Evolutionary conservation across 495 filamentous ascomycete genomes (phyloP), one percentile per base, ranked within the genome.

Genomic region (Neurospora tetrasperma): DNA sequence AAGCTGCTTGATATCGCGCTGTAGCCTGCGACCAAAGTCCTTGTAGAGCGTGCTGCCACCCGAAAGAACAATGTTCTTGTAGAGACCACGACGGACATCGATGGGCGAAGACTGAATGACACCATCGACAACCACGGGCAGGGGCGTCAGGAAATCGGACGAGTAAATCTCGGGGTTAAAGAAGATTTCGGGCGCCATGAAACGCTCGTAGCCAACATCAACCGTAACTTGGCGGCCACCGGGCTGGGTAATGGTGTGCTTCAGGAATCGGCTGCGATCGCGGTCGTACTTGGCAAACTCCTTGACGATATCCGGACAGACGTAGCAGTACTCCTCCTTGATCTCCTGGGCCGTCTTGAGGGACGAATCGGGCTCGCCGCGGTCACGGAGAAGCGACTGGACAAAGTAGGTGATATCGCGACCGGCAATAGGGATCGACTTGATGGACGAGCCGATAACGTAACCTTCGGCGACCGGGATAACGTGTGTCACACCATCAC

Each of bases 81-180:
- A 99, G 8, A 99, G 88, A 31, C 96, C 96, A 82, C 96, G 87
- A 74, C 96, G 92, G 69, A 99, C 96, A 80, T 99, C 96, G 77
- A 99, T 99, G 41, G 96, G 96, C 54, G 94, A 97, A 27, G 92
- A 93, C 81, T 99, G 96, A 78, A 99, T 99, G 73, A 98, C 96
- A 70, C 91, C 91, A 79, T 99, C 96, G 68, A 98, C 96, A 48
- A 98, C 94, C 69, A 86, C 93, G 41, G 96, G 96, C 3, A 99
- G 87, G 7, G 96, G 96, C 5, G 96, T 99, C 74, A 98, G 85
- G 85, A 98, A 99, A 82, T 99, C 96, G 73, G 94, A 97, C 41
- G 93, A 97, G 85, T 97, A 98, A 78, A 98, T 98, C 85, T 99
- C 96, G 42, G 96, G 96, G 82, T 98, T 99, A 87, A 99, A 99